Base-by-base conservation (phyloP, 1,139 yeast species). In the Nakaseomyces delphensis region DNA sequence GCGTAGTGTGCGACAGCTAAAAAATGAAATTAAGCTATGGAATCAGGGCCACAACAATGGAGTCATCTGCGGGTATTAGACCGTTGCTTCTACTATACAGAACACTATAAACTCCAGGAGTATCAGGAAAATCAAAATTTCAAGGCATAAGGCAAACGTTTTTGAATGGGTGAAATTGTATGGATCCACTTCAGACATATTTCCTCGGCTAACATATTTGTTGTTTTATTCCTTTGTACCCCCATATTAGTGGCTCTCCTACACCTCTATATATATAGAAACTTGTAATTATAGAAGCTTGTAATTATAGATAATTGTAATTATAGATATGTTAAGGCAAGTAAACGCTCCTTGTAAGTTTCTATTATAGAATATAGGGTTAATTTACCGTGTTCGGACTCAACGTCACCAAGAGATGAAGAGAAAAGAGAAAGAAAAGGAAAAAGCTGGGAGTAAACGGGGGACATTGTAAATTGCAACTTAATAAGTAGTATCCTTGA, bases 21-120 rank as follows among this genome's bases (percentile, higher is more conserved):
- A n/a, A n/a, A n/a, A n/a, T n/a, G n/a, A n/a, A n/a, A n/a, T n/a
- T n/a, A n/a, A n/a, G n/a, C n/a, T n/a, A n/a, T n/a, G n/a, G n/a
- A n/a, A n/a, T n/a, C n/a, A n/a, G n/a, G n/a, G n/a, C n/a, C n/a
- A n/a, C n/a, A n/a, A n/a, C n/a, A n/a, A n/a, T n/a, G n/a, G n/a
- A n/a, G n/a, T n/a, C n/a, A n/a, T n/a, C n/a, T n/a, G n/a, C 10
- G 10, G 24, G 3, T 21, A 25, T 7, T 25, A 31, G 8, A 31
- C 21, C 13, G 23, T 3, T 10, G 37, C 37, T 13, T 33, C 37
- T 20, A 33, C 13, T 9, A 33, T 33, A 14, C 37, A 33, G 37
- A 33, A 33, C 11, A 33, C 6, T 33, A 33, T 21, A 18, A 33
- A 33, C 27, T 33, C 37, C 8, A 33, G 6, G 4, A 33, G 13